These are phyloP conservation scores for Moesziomyces globuligerus DNA, from an alignment of 1,284 basidiomycete genomes.

Conservation along the genomic window DNA sequence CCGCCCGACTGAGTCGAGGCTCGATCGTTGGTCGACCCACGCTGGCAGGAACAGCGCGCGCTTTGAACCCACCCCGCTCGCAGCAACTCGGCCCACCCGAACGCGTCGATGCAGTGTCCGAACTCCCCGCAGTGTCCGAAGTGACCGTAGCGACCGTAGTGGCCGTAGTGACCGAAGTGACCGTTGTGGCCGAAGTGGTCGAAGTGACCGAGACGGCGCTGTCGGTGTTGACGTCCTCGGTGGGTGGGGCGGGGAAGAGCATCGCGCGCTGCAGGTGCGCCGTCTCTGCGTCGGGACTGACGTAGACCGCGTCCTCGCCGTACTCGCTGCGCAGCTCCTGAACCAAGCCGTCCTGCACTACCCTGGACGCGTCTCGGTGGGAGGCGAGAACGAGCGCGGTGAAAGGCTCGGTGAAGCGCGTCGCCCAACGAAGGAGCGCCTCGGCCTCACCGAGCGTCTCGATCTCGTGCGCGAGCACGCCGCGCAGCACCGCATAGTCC, in stretches of 20 bases:
- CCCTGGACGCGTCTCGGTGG: background rate
- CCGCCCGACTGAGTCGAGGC: slow-evolving; percentile 80
- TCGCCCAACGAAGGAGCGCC: slow-evolving; percentile 29
- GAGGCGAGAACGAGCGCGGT: slow-evolving; percentile 39
- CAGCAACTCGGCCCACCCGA: too few relatives aligned
- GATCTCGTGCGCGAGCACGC: slow-evolving; percentile 43
- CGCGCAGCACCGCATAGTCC: slow-evolving; percentile 46
- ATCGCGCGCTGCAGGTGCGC: slow-evolving; percentile 45
- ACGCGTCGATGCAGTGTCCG: too few relatives aligned
- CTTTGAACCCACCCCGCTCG: slow-evolving; percentile 14
- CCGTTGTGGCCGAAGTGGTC: slow-evolving; percentile 4
- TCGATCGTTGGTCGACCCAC: slow-evolving; percentile 74
- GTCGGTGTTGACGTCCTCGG: background rate
- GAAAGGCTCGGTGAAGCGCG: slow-evolving; percentile 37
- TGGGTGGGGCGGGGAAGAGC: slow-evolving; percentile 34
- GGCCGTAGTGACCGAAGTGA: background rate
- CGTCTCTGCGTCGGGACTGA: slow-evolving; percentile 12
- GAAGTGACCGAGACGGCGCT: too few relatives aligned
- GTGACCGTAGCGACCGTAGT: too few relatives aligned
- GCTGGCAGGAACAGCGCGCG: slow-evolving; percentile 14
- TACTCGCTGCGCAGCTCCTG: slow-evolving; percentile 18
- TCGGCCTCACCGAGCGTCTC: slow-evolving; percentile 24
- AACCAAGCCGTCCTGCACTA: slow-evolving; percentile 1
- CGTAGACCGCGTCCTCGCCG: slow-evolving; percentile 47
- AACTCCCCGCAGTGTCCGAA: too few relatives aligned